phyloP scores from a whole-genome alignment of 1,284 basidiomycete genomes.

The Tremellales sp. region DNA sequence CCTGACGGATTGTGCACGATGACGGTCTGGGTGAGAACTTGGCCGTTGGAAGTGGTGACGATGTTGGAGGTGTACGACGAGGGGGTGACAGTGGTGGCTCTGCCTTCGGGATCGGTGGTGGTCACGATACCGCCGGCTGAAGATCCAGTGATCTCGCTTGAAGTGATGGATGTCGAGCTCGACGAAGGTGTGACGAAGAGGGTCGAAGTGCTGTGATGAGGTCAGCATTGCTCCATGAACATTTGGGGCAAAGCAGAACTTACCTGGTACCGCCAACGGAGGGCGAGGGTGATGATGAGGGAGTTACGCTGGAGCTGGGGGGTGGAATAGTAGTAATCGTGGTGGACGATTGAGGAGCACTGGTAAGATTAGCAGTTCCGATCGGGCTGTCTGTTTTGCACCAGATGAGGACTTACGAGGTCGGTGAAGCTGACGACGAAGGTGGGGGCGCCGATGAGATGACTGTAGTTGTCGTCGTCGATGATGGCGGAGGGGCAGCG shows the following conservation, averaged over 20 bases:
- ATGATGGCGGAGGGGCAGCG: background rate
- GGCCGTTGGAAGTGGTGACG: constrained; percentile 38
- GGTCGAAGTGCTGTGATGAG: constrained; percentile 19
- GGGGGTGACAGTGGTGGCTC: constrained; percentile 34
- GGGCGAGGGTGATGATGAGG: background rate
- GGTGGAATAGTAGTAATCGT: background rate
- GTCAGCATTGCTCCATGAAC: background rate
- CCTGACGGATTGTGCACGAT: constrained; percentile 46
- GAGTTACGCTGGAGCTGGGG: background rate
- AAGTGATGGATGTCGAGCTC: constrained; percentile 1
- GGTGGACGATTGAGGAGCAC: background rate
- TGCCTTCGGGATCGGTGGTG: constrained; percentile 37
- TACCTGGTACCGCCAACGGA: background rate
- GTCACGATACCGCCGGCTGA: constrained; percentile 30
- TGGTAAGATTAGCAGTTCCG: background rate
- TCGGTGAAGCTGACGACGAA: background rate
- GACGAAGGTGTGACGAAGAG: constrained; percentile 11
- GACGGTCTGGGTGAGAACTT: constrained; percentile 44
- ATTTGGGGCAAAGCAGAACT: background rate
- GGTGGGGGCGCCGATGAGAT: background rate
- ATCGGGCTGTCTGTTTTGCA: background rate
- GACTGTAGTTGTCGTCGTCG: background rate
- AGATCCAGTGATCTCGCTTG: constrained; percentile 21
- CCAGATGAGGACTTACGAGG: background rate
- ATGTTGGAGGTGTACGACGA: constrained; percentile 34